Conservation (phyloP, 108 stramenopile genomes). For the Skeletonema potamos region DNA sequence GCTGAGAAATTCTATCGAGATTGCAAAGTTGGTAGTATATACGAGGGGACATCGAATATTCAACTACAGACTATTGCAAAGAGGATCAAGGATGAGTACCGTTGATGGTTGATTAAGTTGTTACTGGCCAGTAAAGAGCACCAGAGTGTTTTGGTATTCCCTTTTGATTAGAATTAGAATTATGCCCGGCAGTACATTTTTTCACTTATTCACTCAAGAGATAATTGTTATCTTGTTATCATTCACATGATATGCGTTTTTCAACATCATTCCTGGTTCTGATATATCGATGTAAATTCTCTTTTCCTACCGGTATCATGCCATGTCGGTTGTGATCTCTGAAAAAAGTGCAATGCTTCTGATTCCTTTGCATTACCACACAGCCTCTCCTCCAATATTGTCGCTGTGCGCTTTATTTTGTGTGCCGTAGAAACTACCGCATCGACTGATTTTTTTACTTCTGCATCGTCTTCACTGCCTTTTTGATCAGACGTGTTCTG, state of each 20-base stretch:
- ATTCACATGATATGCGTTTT: background rate
- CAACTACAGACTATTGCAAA: slow-evolving; percentile 86
- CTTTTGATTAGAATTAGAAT: too few relatives aligned
- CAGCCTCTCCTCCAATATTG: slow-evolving; percentile 24
- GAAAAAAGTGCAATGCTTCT: slow-evolving; percentile 25
- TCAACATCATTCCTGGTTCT: background rate
- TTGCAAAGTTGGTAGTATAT: slow-evolving; percentile 96
- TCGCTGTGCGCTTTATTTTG: slow-evolving; percentile 1
- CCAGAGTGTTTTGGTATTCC: too few relatives aligned
- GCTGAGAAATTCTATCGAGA: slow-evolving; percentile 96
- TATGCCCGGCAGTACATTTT: background rate
- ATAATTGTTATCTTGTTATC: background rate
- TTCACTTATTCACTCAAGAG: background rate
- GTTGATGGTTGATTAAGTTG: background rate
- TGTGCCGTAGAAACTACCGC: background rate
- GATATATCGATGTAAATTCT: slow-evolving; percentile 9
- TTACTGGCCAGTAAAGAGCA: too few relatives aligned
- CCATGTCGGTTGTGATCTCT: slow-evolving; percentile 21
- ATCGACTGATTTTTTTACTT: background rate
- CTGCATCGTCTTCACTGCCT: background rate
- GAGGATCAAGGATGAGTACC: slow-evolving; percentile 56
- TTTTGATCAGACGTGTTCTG: background rate
- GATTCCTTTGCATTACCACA: slow-evolving; percentile 41
- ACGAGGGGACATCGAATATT: slow-evolving; percentile 85
- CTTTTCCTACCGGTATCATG: slow-evolving; percentile 26